Evolutionary conservation across 2,329 filamentous ascomycete species (phyloP).

Genomic region (Xylariaceae sp.): DNA sequence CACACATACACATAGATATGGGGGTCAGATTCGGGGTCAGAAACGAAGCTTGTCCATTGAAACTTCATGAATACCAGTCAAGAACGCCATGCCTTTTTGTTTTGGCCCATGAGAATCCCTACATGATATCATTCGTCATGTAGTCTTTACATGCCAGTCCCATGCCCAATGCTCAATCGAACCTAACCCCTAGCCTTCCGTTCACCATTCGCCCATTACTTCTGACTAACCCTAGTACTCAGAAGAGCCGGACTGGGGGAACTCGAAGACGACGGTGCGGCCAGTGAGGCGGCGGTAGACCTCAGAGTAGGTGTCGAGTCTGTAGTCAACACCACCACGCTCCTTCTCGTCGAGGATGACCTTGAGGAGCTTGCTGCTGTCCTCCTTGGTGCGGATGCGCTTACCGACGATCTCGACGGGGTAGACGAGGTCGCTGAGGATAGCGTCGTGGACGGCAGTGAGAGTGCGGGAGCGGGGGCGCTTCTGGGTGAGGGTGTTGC

Average conservation of each 20-base stretch:
- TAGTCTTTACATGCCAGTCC: conserved; percentile 22
- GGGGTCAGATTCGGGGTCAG: conserved; percentile 16
- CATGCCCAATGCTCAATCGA: conserved; percentile 21
- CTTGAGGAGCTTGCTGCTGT: conserved; percentile 97
- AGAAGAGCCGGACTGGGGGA: conserved; percentile 73
- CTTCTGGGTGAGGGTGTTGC: conserved; percentile 98
- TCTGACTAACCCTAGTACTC: conserved; percentile 67
- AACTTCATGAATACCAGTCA: conserved; percentile 43
- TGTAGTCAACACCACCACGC: conserved; percentile 98
- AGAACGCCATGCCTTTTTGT: conserved; percentile 44
- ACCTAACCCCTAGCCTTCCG: background rate
- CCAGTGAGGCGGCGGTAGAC: conserved; percentile 98
- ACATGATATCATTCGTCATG: conserved; percentile 28
- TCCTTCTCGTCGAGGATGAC: conserved; percentile 99
- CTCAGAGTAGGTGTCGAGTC: conserved; percentile 98
- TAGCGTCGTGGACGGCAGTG: conserved; percentile 97
- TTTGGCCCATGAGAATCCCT: conserved; percentile 29
- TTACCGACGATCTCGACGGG: conserved; percentile 99
- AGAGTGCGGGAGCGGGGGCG: conserved; percentile 95
- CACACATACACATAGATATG: conserved; percentile 2
- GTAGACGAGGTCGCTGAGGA: conserved; percentile 97
- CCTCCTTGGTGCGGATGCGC: conserved; percentile 97
- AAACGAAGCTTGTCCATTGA: conserved; percentile 34
- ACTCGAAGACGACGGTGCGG: conserved; percentile 96
- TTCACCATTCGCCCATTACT: conserved; percentile 8